Percentiles rank a stretch among this genome's conserved stretches.
phyloP scores from a whole-genome alignment of 2,329 filamentous ascomycete genomes.

The Ophiostoma ulmi region DNA sequence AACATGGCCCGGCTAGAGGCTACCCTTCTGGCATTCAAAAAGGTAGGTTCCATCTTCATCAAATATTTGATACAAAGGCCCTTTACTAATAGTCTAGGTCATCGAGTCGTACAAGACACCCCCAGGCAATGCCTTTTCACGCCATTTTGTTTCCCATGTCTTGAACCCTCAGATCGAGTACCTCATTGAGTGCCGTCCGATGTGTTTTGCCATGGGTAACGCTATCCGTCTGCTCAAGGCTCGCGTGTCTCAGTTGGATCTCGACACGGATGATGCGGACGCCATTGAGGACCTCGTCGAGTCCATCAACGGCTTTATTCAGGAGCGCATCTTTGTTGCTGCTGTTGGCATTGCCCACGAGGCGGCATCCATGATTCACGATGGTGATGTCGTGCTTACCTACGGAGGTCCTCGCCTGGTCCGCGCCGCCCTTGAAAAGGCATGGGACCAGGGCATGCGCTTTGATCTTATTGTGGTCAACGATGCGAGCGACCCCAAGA shows the following conservation, averaged over 20 bases:
- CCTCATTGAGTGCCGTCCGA: conserved; percentile 85
- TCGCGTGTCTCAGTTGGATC: conserved; percentile 83
- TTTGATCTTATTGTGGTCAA: conserved; percentile 87
- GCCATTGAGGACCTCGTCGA: conserved; percentile 75
- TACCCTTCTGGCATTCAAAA: conserved; percentile 83
- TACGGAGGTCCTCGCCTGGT: conserved; percentile 84
- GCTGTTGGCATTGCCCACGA: conserved; percentile 78
- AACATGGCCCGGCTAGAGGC: conserved; percentile 83
- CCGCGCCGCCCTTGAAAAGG: conserved; percentile 71
- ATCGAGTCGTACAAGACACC: conserved; percentile 92
- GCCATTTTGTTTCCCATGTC: conserved; percentile 85
- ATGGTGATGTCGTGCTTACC: conserved; percentile 78
- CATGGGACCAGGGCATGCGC: conserved; percentile 61
- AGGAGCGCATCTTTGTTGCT: conserved; percentile 81
- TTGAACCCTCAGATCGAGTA: conserved; percentile 95
- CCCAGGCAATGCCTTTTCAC: conserved; percentile 72
- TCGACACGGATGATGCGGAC: conserved; percentile 72
- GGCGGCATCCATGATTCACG: conserved; percentile 67
- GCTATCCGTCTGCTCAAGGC: conserved; percentile 93
- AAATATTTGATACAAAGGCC: background rate
- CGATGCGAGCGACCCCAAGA: conserved; percentile 48
- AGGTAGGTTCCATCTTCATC: conserved; percentile 47
- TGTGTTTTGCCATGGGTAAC: conserved; percentile 96
- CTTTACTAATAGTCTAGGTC: conserved; percentile 49
- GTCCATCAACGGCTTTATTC: conserved; percentile 83